Evolutionary conservation across 495 filamentous ascomycete genomes (phyloP), one percentile per base, ranked within the genome.

Genomic region (Penicillium longicatenatum): DNA sequence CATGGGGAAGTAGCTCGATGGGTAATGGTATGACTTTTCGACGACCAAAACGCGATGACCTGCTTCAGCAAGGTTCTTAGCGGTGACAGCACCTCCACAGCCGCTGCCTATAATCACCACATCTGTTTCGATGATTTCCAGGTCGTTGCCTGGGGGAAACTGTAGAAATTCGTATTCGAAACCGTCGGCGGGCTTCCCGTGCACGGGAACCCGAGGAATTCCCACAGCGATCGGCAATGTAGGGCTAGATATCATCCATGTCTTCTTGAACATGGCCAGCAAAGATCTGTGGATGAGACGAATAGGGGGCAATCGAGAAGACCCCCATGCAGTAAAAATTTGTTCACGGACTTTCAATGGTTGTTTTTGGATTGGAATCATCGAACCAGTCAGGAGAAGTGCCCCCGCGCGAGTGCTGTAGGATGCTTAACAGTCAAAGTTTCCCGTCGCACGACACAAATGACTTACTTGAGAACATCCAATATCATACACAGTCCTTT

Each of bases 61-160:
- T 2, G 84, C 88, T 63, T 91, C 86, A 11, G 92, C 86, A 6
- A 97, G 74, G 22, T 87, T 87, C 72, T 92, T 92, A 11, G 93
- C 92, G 24, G 81, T 83, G 1, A 96, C 92, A 1, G 79, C 89
- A n/a, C 89, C 92, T 47, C 93, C 93, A 63, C 89, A 93, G 20
- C 93, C 93, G 50, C 89, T 92, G 3, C 93, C 93, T 6, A 97
- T 80, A 57, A 97, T 84, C n/a, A 95, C 85, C 1, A 95, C 86
- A 67, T 97, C 93, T 5, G 86, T 87, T 37, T 93, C 86, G 49
- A 96, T 66, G 1, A 75, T 81, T 52, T 83, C 81, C 4, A 75
- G 74, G 11, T 68, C 65, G 19, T 78, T 67, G 7, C 73, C 70
- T 0, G 79, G 64, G 3, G 79, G 71, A 29, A 85, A 69, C 35